A percentile compares a stretch with the other conserved stretches of the same genome.
Evolutionary conservation across 768 basidiomycete genomes (phyloP).

Genomic region (Tylopilus felleus): DNA sequence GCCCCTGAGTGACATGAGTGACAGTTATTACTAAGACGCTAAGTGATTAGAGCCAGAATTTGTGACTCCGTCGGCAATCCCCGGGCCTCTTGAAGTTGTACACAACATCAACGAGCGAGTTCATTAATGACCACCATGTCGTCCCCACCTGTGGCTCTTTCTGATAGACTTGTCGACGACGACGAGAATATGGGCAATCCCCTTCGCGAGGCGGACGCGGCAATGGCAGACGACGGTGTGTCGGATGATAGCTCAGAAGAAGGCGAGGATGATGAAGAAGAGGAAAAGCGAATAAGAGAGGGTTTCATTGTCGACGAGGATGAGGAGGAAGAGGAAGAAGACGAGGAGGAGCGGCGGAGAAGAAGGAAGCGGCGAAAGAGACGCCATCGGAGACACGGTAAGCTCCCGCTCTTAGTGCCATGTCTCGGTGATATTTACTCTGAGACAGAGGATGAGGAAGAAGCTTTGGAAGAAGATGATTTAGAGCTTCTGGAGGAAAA

Average conservation of each 20-base stretch:
- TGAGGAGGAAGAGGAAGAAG: slow-evolving; percentile 80
- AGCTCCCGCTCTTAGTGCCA: slow-evolving; percentile 18
- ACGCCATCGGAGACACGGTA: slow-evolving; percentile 55
- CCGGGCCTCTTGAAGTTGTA: slow-evolving; percentile 13
- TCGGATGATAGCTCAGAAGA: slow-evolving; percentile 88
- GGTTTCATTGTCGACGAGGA: slow-evolving; percentile 95
- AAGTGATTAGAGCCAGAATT: slow-evolving; percentile 2
- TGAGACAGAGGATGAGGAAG: slow-evolving; percentile 48
- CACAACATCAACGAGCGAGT: slow-evolving; percentile 15
- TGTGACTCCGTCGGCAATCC: slow-evolving; percentile 28
- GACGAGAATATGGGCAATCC: slow-evolving; percentile 64
- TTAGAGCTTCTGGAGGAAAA: slow-evolving; percentile 83
- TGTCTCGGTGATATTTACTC: slow-evolving; percentile 9
- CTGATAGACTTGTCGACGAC: slow-evolving; percentile 33
- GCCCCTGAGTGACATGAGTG: too few relatives aligned
- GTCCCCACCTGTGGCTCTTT: slow-evolving; percentile 44
- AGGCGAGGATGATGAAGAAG: slow-evolving; percentile 88
- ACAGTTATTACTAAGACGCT: not conserved
- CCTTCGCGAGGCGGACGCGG: slow-evolving; percentile 47
- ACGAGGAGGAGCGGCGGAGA: slow-evolving; percentile 52
- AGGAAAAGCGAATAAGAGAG: slow-evolving; percentile 71
- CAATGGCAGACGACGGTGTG: slow-evolving; percentile 42
- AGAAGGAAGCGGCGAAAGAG: slow-evolving; percentile 66
- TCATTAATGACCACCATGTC: slow-evolving; percentile 45
- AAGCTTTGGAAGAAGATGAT: slow-evolving; percentile 81